Conservation (phyloP, 257 asterid species). For the Capsicum rhomboideum region DNA sequence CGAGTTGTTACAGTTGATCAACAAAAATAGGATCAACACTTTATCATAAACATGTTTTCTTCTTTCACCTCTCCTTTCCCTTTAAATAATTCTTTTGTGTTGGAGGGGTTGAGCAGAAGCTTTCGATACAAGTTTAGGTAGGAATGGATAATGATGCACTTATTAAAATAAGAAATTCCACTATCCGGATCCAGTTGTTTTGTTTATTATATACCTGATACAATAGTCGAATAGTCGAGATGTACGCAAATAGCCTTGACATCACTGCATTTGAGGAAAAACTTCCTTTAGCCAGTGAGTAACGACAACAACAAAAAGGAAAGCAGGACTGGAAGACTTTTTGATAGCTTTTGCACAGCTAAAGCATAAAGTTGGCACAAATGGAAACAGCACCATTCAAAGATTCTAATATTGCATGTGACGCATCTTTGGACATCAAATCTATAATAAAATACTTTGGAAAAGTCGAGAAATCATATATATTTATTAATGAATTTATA, state of each 20-base stretch:
- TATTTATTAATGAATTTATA: not conserved
- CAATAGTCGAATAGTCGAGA: too few species aligned
- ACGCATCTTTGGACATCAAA: not conserved
- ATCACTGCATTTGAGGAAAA: too few species aligned
- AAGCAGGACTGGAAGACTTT: not conserved
- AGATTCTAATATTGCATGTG: conserved; percentile 3
- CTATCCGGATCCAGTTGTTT: not conserved
- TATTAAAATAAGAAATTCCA: not conserved
- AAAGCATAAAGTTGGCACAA: not conserved
- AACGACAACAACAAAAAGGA: not conserved
- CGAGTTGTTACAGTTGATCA: not conserved
- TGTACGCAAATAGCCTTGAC: too few species aligned
- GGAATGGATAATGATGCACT: not conserved
- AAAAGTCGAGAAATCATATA: not conserved
- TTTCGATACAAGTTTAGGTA: not conserved
- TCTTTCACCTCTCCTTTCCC: not conserved
- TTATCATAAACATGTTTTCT: not conserved
- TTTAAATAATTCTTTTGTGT: not conserved
- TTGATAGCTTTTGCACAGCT: not conserved
- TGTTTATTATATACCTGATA: not conserved
- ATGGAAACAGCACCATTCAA: not conserved
- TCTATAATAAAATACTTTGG: not conserved
- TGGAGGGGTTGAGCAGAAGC: not conserved
- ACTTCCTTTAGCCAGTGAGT: not conserved
- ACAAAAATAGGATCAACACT: not conserved